phyloP scores from a whole-genome alignment of 148 eudicot species.

The Rhododendron simsii region DNA sequence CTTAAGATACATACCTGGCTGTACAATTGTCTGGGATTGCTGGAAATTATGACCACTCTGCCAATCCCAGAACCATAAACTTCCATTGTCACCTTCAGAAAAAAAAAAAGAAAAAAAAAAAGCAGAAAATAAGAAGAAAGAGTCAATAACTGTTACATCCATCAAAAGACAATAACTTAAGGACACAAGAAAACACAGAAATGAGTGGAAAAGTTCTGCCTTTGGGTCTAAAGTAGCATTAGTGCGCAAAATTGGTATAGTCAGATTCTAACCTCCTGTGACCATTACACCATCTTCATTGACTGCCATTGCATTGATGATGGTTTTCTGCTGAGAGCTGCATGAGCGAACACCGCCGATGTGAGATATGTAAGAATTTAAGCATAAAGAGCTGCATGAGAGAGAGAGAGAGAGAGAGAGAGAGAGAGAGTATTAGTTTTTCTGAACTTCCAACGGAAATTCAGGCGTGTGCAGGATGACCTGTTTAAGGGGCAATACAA shows the following conservation, averaged over 20 bases:
- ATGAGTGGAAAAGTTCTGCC: not conserved
- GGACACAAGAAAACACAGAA: not conserved
- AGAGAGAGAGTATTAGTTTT: not conserved
- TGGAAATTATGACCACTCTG: constrained; percentile 96
- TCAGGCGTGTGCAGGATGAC: not conserved
- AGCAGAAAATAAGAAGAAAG: not conserved
- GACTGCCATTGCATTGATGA: too few relatives aligned
- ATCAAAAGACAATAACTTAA: not conserved
- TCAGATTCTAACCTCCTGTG: constrained; percentile 65
- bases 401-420: not conserved
- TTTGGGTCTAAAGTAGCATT: not conserved
- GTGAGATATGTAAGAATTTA: not conserved
- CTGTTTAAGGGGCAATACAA: not conserved
- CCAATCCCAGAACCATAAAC: constrained; percentile 74
- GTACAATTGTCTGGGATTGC: constrained; percentile 87
- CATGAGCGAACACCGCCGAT: not conserved
- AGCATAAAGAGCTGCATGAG: too few relatives aligned
- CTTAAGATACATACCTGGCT: constrained; percentile 58
- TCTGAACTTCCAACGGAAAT: not conserved
- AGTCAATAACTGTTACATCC: not conserved
- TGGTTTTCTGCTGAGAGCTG: constrained; percentile 79
- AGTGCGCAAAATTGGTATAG: not conserved
- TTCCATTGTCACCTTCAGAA: constrained; percentile 46
- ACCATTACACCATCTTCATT: constrained; percentile 62
- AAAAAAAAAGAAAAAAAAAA: not conserved